Evolutionary conservation across 306 rosid genomes (phyloP).

Genomic region (Glycine tomentella): DNA sequence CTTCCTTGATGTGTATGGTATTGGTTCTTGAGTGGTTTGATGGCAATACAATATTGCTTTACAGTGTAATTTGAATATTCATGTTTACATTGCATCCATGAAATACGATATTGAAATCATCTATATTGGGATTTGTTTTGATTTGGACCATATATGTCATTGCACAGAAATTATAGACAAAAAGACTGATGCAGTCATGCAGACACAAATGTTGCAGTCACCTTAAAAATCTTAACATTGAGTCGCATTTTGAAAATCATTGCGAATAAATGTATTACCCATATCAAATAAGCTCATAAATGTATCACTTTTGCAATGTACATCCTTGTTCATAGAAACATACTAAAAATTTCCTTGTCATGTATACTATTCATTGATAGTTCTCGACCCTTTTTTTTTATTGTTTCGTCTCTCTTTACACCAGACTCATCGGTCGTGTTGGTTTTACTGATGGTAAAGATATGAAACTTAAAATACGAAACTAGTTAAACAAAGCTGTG

Average conservation of each 20-base stretch:
- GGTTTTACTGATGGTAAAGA: neutral
- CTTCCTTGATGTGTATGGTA: neutral
- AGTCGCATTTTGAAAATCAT: no score
- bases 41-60: neutral
- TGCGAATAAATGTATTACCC: neutral
- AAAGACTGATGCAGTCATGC: no score
- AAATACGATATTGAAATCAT: neutral
- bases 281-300: neutral
- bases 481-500: neutral
- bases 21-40: conserved; percentile 15
- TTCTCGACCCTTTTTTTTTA: neutral
- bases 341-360: no score
- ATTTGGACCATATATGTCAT: neutral
- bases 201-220: no score
- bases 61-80: conserved; percentile 20
- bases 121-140: neutral
- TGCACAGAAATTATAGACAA: neutral
- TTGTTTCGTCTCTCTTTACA: neutral
- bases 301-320: neutral
- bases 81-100: neutral
- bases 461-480: neutral
- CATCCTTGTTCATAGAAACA: no score
- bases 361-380: no score
- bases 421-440: neutral
- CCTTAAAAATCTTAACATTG: no score